These are phyloP conservation scores for Lipomyces yamadae DNA, from an alignment of 805 yeast species.

Conservation along the genomic window DNA sequence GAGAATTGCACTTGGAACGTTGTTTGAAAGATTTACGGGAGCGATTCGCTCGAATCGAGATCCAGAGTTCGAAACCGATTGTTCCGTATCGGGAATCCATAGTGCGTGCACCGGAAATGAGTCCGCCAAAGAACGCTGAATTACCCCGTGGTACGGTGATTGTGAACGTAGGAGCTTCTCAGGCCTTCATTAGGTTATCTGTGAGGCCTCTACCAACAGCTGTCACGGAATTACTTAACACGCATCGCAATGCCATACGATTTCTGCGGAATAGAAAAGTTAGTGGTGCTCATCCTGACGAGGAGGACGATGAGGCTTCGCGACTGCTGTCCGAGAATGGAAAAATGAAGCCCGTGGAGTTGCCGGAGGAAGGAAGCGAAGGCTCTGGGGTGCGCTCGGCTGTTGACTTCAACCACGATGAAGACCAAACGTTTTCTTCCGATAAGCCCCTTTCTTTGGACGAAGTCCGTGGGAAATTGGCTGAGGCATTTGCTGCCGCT, in stretches of 20 bases:
- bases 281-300: not conserved
- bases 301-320: slow-evolving; percentile 16
- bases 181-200: slow-evolving; percentile 50
- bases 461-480: slow-evolving; percentile 47
- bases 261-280: slow-evolving; percentile 13
- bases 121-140: slow-evolving; percentile 53
- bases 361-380: not conserved
- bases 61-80: slow-evolving; percentile 85
- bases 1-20: slow-evolving; percentile 93
- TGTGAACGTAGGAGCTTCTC: slow-evolving; percentile 55
- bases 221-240: slow-evolving; percentile 55
- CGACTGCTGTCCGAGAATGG: slow-evolving; percentile 4
- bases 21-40: slow-evolving; percentile 89
- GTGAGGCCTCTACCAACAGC: slow-evolving; percentile 61
- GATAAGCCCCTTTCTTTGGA: slow-evolving; percentile 41
- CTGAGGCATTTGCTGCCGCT: slow-evolving; percentile 43
- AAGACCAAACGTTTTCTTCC: slow-evolving; percentile 36
- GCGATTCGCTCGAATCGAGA: slow-evolving; percentile 89
- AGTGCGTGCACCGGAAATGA: slow-evolving; percentile 56
- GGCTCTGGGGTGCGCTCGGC: slow-evolving; percentile 36
- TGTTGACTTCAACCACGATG: slow-evolving; percentile 40
- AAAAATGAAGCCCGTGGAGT: slow-evolving; percentile 3
- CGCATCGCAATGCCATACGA: slow-evolving; percentile 26
- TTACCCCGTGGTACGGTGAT: slow-evolving; percentile 54
- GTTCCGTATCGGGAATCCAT: slow-evolving; percentile 94